Evolutionary conservation across 306 rosid species (phyloP).

Genomic region (Dryas octopetala): DNA sequence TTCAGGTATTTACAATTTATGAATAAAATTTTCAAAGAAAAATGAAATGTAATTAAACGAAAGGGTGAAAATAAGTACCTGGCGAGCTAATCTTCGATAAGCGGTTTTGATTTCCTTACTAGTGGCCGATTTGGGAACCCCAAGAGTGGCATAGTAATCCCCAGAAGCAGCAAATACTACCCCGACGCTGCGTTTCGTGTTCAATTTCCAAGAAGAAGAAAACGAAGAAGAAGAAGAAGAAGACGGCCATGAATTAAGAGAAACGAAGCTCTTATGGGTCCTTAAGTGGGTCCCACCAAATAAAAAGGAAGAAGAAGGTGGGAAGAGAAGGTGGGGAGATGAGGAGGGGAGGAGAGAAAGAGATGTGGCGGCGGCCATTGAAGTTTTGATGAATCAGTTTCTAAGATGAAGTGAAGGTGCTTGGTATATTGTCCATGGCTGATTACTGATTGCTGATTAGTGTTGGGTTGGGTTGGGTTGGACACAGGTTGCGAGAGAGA

Average conservation of each 20-base stretch:
- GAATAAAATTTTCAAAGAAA: too few species aligned
- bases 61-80: slow-evolving; percentile 52
- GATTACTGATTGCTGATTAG: not conserved
- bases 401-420: not conserved
- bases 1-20: not conserved
- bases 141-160: slow-evolving; percentile 87
- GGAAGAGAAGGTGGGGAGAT: slow-evolving; percentile 28
- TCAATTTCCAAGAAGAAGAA: slow-evolving; percentile 20
- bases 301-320: slow-evolving; percentile 36
- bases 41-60: not conserved
- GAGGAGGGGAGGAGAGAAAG: slow-evolving; percentile 51
- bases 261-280: slow-evolving; percentile 44
- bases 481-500: not conserved
- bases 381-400: slow-evolving; percentile 5
- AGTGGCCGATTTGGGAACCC: slow-evolving; percentile 74
- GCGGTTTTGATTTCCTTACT: slow-evolving; percentile 88
- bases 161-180: slow-evolving; percentile 63
- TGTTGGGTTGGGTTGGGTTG: not conserved
- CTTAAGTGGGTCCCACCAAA: slow-evolving; percentile 46
- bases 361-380: slow-evolving; percentile 63
- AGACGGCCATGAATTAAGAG: slow-evolving; percentile 25
- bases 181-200: slow-evolving; percentile 43
- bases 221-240: slow-evolving; percentile 10
- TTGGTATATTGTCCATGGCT: not conserved
- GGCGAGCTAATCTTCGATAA: slow-evolving; percentile 91